Percentiles rank a stretch among this genome's conserved stretches.
Evolutionary conservation across 164 flowering plant species (phyloP).

Genomic region (Tinospora cordifolia): DNA sequence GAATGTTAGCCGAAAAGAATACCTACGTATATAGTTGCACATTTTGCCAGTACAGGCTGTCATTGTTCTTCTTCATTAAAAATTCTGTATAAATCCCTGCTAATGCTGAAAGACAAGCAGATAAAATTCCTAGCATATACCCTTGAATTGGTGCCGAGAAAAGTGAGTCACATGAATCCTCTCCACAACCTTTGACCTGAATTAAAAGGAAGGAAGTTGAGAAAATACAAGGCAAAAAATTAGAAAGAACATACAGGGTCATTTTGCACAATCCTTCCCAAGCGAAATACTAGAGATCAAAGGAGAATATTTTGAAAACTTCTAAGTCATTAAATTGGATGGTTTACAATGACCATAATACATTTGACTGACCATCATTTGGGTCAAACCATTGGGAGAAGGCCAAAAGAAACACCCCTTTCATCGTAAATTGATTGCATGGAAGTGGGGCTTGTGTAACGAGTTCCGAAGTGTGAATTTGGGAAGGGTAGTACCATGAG

Average conservation of each 20-base stretch:
- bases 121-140: conserved; percentile 74
- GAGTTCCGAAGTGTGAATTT: not conserved
- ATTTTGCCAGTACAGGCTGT: conserved; percentile 93
- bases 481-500: too few species aligned
- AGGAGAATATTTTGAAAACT: not conserved
- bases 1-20: conserved; percentile 18
- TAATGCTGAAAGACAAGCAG: conserved; percentile 92
- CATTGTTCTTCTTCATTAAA: conserved; percentile 95
- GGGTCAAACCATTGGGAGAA: not conserved
- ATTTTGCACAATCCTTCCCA: not conserved
- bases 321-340: too few species aligned
- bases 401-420: not conserved
- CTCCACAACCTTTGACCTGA: conserved; percentile 95
- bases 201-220: not conserved
- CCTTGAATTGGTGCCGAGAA: conserved; percentile 94
- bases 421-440: not conserved
- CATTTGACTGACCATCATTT: too few species aligned
- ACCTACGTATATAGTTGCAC: conserved; percentile 91
- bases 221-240: not conserved
- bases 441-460: not conserved
- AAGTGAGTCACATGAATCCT: conserved; percentile 73
- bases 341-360: too few species aligned
- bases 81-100: conserved; percentile 99
- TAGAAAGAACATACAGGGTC: not conserved
- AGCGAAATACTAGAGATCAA: not conserved